Percentiles rank a stretch among this genome's conserved stretches.
These are phyloP conservation scores for Floccularia luteovirens DNA, from an alignment of 768 basidiomycete genomes.

Conservation along the genomic window DNA sequence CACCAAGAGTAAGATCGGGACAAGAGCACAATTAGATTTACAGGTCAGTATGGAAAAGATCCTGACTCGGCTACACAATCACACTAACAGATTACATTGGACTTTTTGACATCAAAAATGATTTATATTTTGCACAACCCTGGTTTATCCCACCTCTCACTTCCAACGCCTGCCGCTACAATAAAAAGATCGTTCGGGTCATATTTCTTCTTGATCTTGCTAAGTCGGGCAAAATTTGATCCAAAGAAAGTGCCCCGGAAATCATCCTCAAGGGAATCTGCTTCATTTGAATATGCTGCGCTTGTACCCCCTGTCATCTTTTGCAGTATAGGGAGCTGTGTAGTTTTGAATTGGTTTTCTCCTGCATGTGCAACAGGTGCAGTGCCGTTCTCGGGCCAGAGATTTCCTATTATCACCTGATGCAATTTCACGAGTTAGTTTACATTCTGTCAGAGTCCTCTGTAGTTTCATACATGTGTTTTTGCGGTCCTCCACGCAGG, in stretches of 20 bases:
- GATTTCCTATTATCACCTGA: constrained; percentile 10
- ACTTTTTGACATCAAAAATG: too few species aligned
- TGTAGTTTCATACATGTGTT: constrained; percentile 18
- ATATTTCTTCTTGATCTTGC: constrained; percentile 19
- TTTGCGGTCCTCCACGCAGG: constrained; percentile 29
- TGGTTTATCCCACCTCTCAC: constrained; percentile 22
- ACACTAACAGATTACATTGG: too few species aligned
- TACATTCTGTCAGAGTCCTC: background rate
- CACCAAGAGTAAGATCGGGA: too few species aligned
- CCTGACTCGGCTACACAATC: too few species aligned
- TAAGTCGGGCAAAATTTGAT: constrained; percentile 21
- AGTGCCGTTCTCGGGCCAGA: constrained; percentile 10
- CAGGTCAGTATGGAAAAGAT: too few species aligned
- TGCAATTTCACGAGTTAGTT: background rate
- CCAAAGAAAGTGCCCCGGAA: constrained; percentile 26
- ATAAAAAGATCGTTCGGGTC: constrained; percentile 25
- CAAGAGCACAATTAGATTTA: too few species aligned
- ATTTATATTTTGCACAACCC: constrained; percentile 16
- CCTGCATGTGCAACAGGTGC: constrained; percentile 10
- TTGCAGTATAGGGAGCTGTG: constrained; percentile 17
- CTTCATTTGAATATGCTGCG: constrained; percentile 27
- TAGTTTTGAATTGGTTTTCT: constrained; percentile 13
- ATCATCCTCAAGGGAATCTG: constrained; percentile 18
- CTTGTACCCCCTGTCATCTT: constrained; percentile 16
- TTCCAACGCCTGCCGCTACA: constrained; percentile 21